phyloP scores from a whole-genome alignment of 2,329 filamentous ascomycete genomes.

The Colletotrichum destructivum region DNA sequence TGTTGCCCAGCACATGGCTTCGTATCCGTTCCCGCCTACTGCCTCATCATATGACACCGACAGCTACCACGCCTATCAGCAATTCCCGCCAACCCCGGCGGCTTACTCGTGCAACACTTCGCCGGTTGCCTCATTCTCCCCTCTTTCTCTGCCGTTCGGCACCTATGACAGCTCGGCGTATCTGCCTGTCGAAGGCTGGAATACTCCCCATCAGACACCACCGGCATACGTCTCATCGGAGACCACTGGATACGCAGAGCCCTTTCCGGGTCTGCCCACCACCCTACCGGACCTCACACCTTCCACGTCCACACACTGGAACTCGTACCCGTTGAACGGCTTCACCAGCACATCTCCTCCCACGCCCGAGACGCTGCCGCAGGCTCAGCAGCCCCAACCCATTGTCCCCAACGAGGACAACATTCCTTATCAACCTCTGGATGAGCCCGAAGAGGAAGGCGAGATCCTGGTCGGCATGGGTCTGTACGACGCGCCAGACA shows the following conservation, averaged over 20 bases:
- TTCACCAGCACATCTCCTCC: conserved; percentile 68
- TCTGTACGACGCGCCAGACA: conserved; percentile 81
- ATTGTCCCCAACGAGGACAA: conserved; percentile 64
- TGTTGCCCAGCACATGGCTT: conserved; percentile 49
- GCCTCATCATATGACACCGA: conserved; percentile 59
- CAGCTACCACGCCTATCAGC: conserved; percentile 57
- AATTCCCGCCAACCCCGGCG: conserved; percentile 67
- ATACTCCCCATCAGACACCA: conserved; percentile 50
- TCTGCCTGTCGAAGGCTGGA: conserved; percentile 57
- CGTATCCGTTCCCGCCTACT: conserved; percentile 57
- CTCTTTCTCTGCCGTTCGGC: conserved; percentile 64
- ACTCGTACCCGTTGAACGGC: conserved; percentile 60
- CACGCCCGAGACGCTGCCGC: conserved; percentile 72
- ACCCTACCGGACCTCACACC: conserved; percentile 40
- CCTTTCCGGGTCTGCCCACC: conserved; percentile 49
- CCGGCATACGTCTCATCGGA: conserved; percentile 48
- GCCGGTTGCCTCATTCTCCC: conserved; percentile 69
- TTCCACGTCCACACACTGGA: conserved; percentile 55
- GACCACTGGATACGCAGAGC: conserved; percentile 49
- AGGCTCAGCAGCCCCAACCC: conserved; percentile 64
- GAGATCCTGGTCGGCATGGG: conserved; percentile 88
- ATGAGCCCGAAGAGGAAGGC: conserved; percentile 70
- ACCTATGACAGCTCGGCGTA: conserved; percentile 57
- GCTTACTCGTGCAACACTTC: conserved; percentile 73
- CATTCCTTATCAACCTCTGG: conserved; percentile 64